These are phyloP conservation scores for Pseudogymnoascus sp. DNA, from an alignment of 2,329 filamentous ascomycete genomes.

Conservation along the genomic window DNA sequence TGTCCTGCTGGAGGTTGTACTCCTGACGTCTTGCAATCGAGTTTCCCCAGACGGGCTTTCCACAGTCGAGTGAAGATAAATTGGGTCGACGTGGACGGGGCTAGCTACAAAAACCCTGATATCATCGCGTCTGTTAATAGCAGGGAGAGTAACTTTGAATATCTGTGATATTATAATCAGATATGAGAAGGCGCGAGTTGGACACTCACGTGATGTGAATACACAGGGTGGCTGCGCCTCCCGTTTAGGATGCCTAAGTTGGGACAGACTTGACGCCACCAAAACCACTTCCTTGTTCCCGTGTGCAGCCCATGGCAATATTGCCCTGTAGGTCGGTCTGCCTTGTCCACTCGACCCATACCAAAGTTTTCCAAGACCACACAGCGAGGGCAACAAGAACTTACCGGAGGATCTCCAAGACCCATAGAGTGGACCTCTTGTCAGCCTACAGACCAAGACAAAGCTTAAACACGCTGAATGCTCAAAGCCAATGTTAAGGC, in stretches of 20 bases:
- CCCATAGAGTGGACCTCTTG: not conserved
- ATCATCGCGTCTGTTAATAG: no score
- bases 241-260: not conserved
- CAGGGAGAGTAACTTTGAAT: not conserved
- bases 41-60: slow-evolving; percentile 28
- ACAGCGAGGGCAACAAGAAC: not conserved
- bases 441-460: not conserved
- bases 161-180: not conserved
- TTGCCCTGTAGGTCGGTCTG: not conserved
- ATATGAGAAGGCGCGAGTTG: not conserved
- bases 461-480: not conserved
- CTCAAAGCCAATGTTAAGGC: not conserved
- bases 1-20: slow-evolving; percentile 22
- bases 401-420: not conserved
- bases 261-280: not conserved
- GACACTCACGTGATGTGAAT: not conserved
- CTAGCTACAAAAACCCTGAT: no score
- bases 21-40: slow-evolving; percentile 32
- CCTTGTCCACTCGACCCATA: not conserved
- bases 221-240: not conserved
- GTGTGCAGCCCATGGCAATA: not conserved
- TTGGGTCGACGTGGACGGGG: no score
- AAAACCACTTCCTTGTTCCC: not conserved
- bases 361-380: not conserved
- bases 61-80: slow-evolving; percentile 29